These are phyloP conservation scores for Wakefieldia striispora DNA, from an alignment of 768 basidiomycete genomes.

Conservation along the genomic window DNA sequence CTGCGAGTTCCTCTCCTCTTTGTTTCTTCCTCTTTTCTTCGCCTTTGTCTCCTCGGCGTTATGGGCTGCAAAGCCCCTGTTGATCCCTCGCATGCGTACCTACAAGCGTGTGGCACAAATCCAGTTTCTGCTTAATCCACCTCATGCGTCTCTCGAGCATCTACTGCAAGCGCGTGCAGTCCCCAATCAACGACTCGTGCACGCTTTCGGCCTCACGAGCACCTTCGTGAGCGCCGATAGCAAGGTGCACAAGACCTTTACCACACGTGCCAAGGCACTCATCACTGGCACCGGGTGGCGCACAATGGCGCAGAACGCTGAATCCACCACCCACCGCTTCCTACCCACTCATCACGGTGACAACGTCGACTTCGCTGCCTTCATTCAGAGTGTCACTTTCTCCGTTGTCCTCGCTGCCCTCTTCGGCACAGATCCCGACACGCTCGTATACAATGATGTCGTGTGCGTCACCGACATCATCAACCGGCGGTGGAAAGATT, in stretches of 20 bases:
- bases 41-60: not conserved
- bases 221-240: slow-evolving; percentile 49
- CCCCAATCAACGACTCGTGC: slow-evolving; percentile 24
- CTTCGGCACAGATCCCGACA: slow-evolving; percentile 27
- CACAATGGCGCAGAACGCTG: slow-evolving; percentile 8
- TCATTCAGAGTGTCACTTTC: slow-evolving; percentile 45
- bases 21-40: not conserved
- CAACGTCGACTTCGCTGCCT: slow-evolving; percentile 32
- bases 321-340: slow-evolving; percentile 14
- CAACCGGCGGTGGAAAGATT: slow-evolving; percentile 25
- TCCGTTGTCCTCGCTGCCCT: slow-evolving; percentile 44
- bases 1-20: too few relatives aligned
- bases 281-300: slow-evolving; percentile 18
- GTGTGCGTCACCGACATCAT: slow-evolving; percentile 41
- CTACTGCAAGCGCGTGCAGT: slow-evolving; percentile 19
- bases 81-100: slow-evolving; percentile 2
- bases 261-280: slow-evolving; percentile 20
- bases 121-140: slow-evolving; percentile 16
- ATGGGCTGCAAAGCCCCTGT: not conserved
- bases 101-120: slow-evolving; percentile 9
- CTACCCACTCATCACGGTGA: not conserved
- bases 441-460: slow-evolving; percentile 37
- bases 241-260: slow-evolving; percentile 29
- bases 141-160: slow-evolving; percentile 1
- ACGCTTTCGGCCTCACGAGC: slow-evolving; percentile 37